Evolutionary conservation across 2,329 filamentous ascomycete genomes (phyloP), one percentile per base, ranked within the genome.

Genomic region (Venturia effusa): DNA sequence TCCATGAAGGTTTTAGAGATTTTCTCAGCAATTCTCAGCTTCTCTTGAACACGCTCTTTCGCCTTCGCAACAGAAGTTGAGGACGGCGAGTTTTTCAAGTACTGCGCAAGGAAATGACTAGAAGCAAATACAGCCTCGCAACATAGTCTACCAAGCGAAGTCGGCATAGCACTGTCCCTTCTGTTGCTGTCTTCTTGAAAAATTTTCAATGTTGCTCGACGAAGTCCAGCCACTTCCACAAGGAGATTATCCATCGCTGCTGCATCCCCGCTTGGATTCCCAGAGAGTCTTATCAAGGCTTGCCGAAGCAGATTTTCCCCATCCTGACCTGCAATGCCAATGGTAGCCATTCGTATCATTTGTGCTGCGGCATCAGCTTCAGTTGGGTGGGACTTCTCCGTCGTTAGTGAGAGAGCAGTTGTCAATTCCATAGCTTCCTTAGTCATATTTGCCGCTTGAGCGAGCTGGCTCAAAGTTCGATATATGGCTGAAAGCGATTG

Each of bases 191-290:
- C 37, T n/a, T 60, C 59, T 27, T 40, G 37, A n/a, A 40, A 60
- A 11, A 24, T 27, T 11, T 43, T 60, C 34, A 43, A 43, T 6
- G 59, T 15, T 6, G 63, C 59, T 17, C 59, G 39, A 63, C 74
- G 68, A 34, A 76, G 64, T 6, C 69, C 66, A 62, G 72, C 72
- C 3, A 71, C 70, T 64, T 77, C 74, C 41, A 71, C 66, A 59
- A 76, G 72, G 7, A 77, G 67, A 6, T 67, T 65, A 63, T 76
- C 74, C 13, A 75, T 67, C 24, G 75, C 74, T 22, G 68, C 61
- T 2, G 68, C 63, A 34, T 73, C 70, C 22, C 74, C 74, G 37
- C 68, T 69, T 27, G 75, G 64, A 43, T 68, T 71, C 22, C 71
- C 71, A 13, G 65, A 66, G 24, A 77, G 64, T 3, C 68, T 67